These are phyloP conservation scores for Scutellaria minor DNA, from an alignment of 257 asterid genomes.

Conservation along the genomic window DNA sequence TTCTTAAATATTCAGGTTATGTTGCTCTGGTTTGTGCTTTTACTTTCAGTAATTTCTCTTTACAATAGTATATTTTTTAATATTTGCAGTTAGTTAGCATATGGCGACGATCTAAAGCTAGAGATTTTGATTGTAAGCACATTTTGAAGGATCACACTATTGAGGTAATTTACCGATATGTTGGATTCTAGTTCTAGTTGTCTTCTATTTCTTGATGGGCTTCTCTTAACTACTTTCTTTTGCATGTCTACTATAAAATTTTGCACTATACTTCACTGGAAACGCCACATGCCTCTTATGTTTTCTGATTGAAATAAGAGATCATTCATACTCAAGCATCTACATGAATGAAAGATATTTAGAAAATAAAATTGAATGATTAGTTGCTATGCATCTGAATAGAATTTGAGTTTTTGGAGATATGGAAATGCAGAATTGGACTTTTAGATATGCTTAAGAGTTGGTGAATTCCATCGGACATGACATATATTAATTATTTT, in stretches of 20 bases:
- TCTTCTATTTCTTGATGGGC: not conserved
- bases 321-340: not conserved
- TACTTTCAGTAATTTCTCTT: too few relatives aligned
- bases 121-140: conserved; percentile 69
- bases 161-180: conserved; percentile 58
- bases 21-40: too few relatives aligned
- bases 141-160: conserved; percentile 88
- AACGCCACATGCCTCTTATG: not conserved
- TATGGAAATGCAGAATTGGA: too few relatives aligned
- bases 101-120: conserved; percentile 63
- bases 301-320: conserved; percentile 18
- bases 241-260: not conserved
- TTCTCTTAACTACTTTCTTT: conserved; percentile 4
- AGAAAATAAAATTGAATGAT: too few relatives aligned
- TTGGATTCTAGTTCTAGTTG: conserved; percentile 7
- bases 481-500: too few relatives aligned
- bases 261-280: conserved; percentile 3
- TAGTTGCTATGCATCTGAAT: too few relatives aligned
- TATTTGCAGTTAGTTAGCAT: too few relatives aligned
- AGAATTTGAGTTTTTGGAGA: too few relatives aligned
- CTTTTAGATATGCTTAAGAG: too few relatives aligned
- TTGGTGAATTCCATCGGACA: too few relatives aligned
- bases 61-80: too few relatives aligned
- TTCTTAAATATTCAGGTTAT: too few relatives aligned
- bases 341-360: not conserved